Base-by-base conservation (phyloP, 2,329 filamentous ascomycete species). In the Pestalotiopsis sp. region DNA sequence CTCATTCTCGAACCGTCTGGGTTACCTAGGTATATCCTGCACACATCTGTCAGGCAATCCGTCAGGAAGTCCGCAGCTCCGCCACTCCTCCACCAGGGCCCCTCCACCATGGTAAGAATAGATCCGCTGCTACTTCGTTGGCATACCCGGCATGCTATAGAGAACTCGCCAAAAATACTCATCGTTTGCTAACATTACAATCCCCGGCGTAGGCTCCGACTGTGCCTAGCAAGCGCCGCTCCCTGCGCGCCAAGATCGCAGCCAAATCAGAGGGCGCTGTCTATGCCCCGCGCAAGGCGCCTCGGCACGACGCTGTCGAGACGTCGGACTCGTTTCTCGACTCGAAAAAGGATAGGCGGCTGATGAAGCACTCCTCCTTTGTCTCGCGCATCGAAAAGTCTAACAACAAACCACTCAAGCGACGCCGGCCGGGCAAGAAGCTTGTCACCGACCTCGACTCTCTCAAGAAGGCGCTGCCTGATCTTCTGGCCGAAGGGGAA, bases 321-420 rank as follows among this genome's bases (percentile, higher is more conserved):
- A 79, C 83, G 3, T 69, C 69, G 1, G 86, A 90, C 77, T 71
- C 78, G 69, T 95, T 95, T 80, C 83, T 90, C 70, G 87, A 90
- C 67, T 90, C 87, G 71, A 98, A 98, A 81, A 91, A 88, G 77
- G 93, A 97, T 83, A 97, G 95, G 83, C 92, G 91, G 27, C 83
- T 86, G 41, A 93, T 97, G 74, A 95, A 94, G 77, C 93, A 93
- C 84, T 92, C 92, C 0, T 82, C 90, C 14, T 94, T 98, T 72
- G 84, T 97, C 36, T 91, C 90, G 23, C 92, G 91, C 71, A 92
- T 97, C 74, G 84, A 90, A 72, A 93, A 94, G 72, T 73, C 82
- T 69, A 74, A 79, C 66, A 79, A 79, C 66, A 89, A 86, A 76
- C 79, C 85, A 9, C 83, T 86, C n/a, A 91, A 91, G 79, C 87